These are phyloP conservation scores for Hylodesmum podocarpum DNA, from an alignment of 306 rosid species.

Conservation along the genomic window DNA sequence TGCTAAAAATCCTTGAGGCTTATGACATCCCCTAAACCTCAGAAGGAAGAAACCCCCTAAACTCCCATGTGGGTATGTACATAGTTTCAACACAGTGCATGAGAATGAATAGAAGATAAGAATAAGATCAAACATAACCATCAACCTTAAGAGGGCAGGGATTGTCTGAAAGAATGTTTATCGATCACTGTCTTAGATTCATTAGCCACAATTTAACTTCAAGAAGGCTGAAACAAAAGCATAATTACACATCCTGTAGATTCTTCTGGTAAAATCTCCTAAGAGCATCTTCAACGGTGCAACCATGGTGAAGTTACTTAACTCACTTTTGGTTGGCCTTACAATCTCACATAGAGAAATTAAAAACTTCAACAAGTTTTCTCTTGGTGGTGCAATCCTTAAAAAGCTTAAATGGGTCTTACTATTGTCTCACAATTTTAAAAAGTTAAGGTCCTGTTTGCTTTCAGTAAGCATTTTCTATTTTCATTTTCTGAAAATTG, in stretches of 20 bases:
- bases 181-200: conserved; percentile 1
- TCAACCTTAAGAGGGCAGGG: not conserved
- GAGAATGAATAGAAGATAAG: not conserved
- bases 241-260: not conserved
- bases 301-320: too few species aligned
- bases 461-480: too few species aligned
- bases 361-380: too few species aligned
- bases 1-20: not conserved
- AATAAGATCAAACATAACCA: not conserved
- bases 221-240: not conserved
- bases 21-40: not conserved
- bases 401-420: too few species aligned
- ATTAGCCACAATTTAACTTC: not conserved
- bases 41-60: not conserved
- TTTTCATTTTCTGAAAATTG: too few species aligned
- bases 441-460: too few species aligned
- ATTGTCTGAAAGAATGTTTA: not conserved
- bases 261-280: not conserved
- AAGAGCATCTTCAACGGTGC: too few species aligned
- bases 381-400: too few species aligned
- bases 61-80: not conserved
- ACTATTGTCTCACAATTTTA: too few species aligned
- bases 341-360: too few species aligned
- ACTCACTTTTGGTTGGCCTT: too few species aligned
- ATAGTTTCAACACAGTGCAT: conserved; percentile 1